Base-by-base conservation (phyloP, 2,329 filamentous ascomycete genomes). In the Aspergillus bombycis region DNA sequence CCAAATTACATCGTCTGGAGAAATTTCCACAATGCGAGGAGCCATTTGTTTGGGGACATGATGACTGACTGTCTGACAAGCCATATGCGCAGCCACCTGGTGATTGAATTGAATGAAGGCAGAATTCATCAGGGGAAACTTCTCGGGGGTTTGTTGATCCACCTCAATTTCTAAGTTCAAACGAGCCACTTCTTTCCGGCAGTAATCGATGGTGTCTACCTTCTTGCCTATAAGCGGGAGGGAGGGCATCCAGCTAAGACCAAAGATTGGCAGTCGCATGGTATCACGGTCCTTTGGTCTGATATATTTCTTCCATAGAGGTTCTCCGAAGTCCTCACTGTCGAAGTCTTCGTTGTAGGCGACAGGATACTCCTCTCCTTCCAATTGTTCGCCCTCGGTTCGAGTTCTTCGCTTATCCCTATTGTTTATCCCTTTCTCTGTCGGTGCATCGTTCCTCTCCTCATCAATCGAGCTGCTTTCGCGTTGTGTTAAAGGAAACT, bases 101-200 rank as follows among this genome's bases (percentile, higher is more conserved):
- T 97, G 91, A 73, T 99, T 97, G 84, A 99, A 99, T 75, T 99
- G 95, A 65, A 99, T 93, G 71, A 99, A 99, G 0, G 95, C 95
- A 0, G 94, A 97, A 72, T 92, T 97, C 93, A 97, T 96, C 54
- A 94, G 80, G 0, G 94, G 94, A 66, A 93, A 98, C 5, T 90
- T 88, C 68, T 97, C 94, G 0, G 91, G 90, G 56, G 95, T 85
- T 59, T 90, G 85, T 75, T 99, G 95, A 68, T 98, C 95, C 52
- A 90, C 83, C 70, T 97, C 94, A 60, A 99, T 97, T 75, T 98
- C 94, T 58, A 94, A 74, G 69, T 98, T 99, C 21, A 98, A 82
- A 16, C 92, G 88, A 21, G 95, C 94, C 32, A 99, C 79, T 76
- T 98, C 91, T 67, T 89, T 88, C 3, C 95, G 91, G 70, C 93